phyloP scores from a whole-genome alignment of 192 early-diverging fungal genomes.

The Entomortierella chlamydospora region DNA sequence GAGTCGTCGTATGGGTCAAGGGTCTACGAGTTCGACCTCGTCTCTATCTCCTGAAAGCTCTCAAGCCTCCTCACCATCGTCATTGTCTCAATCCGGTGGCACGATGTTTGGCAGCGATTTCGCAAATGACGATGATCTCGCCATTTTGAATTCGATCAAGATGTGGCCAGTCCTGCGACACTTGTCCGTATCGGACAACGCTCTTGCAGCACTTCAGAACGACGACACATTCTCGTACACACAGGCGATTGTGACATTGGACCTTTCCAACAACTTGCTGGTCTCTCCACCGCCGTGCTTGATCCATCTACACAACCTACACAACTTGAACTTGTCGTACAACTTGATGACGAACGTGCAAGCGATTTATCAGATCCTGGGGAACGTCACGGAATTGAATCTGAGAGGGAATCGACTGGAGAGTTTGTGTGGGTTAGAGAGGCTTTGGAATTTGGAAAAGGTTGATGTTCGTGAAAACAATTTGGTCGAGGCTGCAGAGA shows the following conservation, averaged over 20 bases:
- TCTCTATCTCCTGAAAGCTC: conserved; percentile 24
- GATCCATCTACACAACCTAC: conserved; percentile 60
- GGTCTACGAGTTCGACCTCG: not conserved
- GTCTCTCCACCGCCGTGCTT: conserved; percentile 57
- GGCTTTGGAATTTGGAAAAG: conserved; percentile 66
- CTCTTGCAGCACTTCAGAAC: conserved; percentile 55
- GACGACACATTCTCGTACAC: conserved; percentile 53
- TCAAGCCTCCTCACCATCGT: conserved; percentile 26
- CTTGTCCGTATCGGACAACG: conserved; percentile 63
- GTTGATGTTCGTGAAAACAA: conserved; percentile 67
- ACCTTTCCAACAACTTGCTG: conserved; percentile 65
- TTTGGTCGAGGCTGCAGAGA: conserved; percentile 62
- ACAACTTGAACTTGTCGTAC: conserved; percentile 61
- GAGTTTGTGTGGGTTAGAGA: conserved; percentile 64
- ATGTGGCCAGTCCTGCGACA: conserved; percentile 57
- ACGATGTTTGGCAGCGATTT: not conserved
- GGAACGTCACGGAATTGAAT: conserved; percentile 64
- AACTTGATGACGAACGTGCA: conserved; percentile 66
- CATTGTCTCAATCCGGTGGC: not conserved
- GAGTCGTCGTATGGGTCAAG: conserved; percentile 6
- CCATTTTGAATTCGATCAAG: conserved; percentile 35
- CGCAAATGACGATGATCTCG: conserved; percentile 19
- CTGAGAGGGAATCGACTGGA: conserved; percentile 62
- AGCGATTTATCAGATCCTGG: conserved; percentile 61
- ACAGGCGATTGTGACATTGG: conserved; percentile 56